phyloP scores from a whole-genome alignment of 768 basidiomycete genomes.

The Trametes cubensis region DNA sequence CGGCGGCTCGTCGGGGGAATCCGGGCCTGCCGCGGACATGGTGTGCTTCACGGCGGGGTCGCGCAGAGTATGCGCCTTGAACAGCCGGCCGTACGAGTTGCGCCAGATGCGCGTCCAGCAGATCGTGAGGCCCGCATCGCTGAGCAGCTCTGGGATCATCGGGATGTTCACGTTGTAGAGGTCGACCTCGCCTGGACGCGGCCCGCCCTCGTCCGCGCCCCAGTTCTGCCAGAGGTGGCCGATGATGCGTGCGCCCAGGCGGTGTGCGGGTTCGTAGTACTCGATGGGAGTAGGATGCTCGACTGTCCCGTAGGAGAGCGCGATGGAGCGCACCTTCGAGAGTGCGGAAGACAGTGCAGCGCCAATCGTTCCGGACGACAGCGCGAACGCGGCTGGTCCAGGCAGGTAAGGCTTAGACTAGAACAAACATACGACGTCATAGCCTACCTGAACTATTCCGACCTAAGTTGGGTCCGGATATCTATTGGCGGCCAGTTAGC shows the following conservation, averaged over 20 bases:
- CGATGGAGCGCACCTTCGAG: constrained; percentile 74
- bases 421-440: not conserved
- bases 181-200: constrained; percentile 69
- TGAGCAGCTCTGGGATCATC: constrained; percentile 65
- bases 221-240: constrained; percentile 80
- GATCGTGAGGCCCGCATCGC: constrained; percentile 62
- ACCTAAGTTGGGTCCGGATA: constrained; percentile 86
- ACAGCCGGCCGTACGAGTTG: constrained; percentile 81
- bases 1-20: constrained; percentile 38
- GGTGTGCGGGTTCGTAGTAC: constrained; percentile 73
- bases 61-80: constrained; percentile 52
- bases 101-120: constrained; percentile 86
- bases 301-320: constrained; percentile 86
- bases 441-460: constrained; percentile 74
- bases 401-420: not conserved
- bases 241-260: constrained; percentile 67
- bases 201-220: constrained; percentile 67
- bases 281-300: constrained; percentile 62
- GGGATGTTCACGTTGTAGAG: constrained; percentile 90
- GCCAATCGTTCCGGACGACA: constrained; percentile 92
- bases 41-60: constrained; percentile 28
- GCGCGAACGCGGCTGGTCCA: constrained; percentile 71
- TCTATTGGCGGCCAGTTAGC: constrained; percentile 41
- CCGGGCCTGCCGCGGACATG: constrained; percentile 46
- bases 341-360: constrained; percentile 84